A percentile compares a stretch with the other conserved stretches of the same genome.
These are phyloP conservation scores for Melaleuca quinquenervia DNA, from an alignment of 345 rosid species.

Conservation along the genomic window DNA sequence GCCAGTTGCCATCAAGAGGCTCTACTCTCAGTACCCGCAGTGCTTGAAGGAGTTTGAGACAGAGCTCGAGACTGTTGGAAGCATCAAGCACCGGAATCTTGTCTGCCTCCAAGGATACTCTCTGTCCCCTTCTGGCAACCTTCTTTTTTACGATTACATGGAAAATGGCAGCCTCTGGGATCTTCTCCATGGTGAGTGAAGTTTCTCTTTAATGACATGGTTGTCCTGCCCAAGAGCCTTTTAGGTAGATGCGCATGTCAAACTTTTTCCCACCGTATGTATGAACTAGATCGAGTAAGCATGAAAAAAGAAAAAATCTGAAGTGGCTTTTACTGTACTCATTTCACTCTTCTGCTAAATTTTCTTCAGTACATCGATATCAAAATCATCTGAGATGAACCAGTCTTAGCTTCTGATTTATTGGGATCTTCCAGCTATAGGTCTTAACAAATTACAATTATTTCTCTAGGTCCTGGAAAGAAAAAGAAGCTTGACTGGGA, in stretches of 20 bases:
- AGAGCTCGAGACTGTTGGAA: conserved; percentile 77
- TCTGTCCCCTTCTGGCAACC: conserved; percentile 66
- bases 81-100: conserved; percentile 89
- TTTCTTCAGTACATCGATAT: neutral
- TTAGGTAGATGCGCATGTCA: neutral
- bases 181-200: conserved; percentile 70
- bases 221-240: neutral
- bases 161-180: conserved; percentile 99
- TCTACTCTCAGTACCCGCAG: conserved; percentile 75
- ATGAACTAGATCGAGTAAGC: neutral
- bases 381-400: neutral
- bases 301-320: neutral
- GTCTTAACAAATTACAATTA: neutral
- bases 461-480: conserved; percentile 54
- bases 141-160: conserved; percentile 94
- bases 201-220: neutral
- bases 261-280: neutral
- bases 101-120: conserved; percentile 92
- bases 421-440: neutral
- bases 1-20: conserved; percentile 90
- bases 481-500: conserved; percentile 84
- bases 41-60: conserved; percentile 88
- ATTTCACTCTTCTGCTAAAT: neutral
- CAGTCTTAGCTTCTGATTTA: neutral
- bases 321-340: neutral